phyloP scores from a whole-genome alignment of 352 stramenopile genomes.

The Phytophthora pseudosyringae region DNA sequence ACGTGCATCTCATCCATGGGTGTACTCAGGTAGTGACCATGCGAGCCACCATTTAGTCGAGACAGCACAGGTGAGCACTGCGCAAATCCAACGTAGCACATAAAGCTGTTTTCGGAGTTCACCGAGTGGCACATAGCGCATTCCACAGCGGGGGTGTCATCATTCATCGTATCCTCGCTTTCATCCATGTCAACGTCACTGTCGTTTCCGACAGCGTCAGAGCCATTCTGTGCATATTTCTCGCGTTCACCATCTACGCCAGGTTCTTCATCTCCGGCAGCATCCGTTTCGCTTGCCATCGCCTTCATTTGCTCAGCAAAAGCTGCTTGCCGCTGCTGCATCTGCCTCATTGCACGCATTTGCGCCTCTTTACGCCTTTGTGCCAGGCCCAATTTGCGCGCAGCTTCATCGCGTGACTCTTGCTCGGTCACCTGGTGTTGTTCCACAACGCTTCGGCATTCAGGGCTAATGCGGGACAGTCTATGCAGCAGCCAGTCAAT shows the following conservation, averaged over 20 bases:
- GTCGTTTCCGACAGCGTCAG: constrained; percentile 34
- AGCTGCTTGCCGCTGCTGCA: constrained; percentile 81
- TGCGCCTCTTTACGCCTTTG: constrained; percentile 77
- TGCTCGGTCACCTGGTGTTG: constrained; percentile 65
- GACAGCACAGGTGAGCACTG: constrained; percentile 82
- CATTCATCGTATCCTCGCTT: constrained; percentile 58
- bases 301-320: constrained; percentile 82
- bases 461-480: constrained; percentile 52
- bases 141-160: constrained; percentile 49
- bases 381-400: constrained; percentile 63
- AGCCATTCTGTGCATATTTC: constrained; percentile 31
- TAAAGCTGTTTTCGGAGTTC: constrained; percentile 81
- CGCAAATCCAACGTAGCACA: constrained; percentile 89
- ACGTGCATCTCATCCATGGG: constrained; percentile 90
- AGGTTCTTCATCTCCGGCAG: constrained; percentile 49
- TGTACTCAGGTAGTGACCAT: constrained; percentile 65
- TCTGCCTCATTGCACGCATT: constrained; percentile 76
- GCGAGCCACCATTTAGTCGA: constrained; percentile 63
- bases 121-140: constrained; percentile 89
- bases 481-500: constrained; percentile 84
- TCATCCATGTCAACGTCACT: constrained; percentile 37
- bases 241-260: constrained; percentile 30
- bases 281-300: constrained; percentile 59
- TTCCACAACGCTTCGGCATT: constrained; percentile 55
- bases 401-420: constrained; percentile 71